phyloP scores from a whole-genome alignment of 208 protist genomes.

The Trypanosoma brucei region DNA sequence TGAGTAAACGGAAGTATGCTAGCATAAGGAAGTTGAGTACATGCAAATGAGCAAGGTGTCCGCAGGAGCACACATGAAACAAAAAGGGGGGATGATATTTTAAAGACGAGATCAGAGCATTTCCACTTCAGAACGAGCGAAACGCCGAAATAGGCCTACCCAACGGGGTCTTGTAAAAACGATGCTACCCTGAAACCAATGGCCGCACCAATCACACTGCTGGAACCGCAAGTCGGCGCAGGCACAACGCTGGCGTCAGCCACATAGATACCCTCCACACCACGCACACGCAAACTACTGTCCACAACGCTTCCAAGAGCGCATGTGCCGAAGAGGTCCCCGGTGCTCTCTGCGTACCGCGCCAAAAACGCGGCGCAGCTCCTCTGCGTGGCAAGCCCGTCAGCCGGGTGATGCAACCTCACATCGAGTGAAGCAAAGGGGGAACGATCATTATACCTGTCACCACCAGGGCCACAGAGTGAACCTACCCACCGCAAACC shows the following conservation, averaged over 20 bases:
- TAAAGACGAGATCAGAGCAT: too few relatives aligned
- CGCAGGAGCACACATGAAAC: too few relatives aligned
- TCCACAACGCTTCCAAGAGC: constrained; percentile 68
- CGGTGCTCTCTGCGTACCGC: constrained; percentile 31
- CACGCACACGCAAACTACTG: constrained; percentile 36
- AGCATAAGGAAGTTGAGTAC: too few relatives aligned
- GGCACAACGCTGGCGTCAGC: constrained; percentile 73
- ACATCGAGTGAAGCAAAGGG: constrained; percentile 54
- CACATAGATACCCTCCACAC: constrained; percentile 51
- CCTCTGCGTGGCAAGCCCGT: constrained; percentile 36
- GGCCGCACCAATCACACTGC: constrained; percentile 42
- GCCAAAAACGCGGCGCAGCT: constrained; percentile 57
- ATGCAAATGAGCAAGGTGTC: too few relatives aligned
- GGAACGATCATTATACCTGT: constrained; percentile 37
- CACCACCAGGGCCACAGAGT: constrained; percentile 36
- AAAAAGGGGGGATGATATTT: too few relatives aligned
- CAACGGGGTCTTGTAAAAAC: constrained; percentile 3
- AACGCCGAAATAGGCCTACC: too few relatives aligned
- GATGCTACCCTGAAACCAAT: constrained; percentile 55
- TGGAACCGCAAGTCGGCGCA: constrained; percentile 54
- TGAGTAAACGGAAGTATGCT: too few relatives aligned
- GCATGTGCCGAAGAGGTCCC: constrained; percentile 67
- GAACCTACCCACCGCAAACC: constrained; percentile 70
- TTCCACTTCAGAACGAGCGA: too few relatives aligned
- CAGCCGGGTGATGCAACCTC: constrained; percentile 31